Evolutionary conservation across 202 grass and related monocot species (phyloP).

Genomic region (Zizania palustris): DNA sequence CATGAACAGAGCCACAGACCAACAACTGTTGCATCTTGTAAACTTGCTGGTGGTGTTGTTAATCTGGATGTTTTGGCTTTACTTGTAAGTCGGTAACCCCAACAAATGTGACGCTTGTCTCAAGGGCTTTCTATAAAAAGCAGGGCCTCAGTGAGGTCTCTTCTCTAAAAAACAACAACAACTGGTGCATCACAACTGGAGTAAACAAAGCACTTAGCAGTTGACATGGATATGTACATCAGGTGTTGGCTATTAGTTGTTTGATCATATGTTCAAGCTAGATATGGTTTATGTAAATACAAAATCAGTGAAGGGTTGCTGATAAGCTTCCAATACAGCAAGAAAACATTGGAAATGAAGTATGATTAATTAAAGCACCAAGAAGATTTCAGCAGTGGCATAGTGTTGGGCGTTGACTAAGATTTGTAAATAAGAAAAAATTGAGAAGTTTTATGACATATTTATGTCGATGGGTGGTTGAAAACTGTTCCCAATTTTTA

Average conservation of each 20-base stretch:
- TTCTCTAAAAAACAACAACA: too few relatives aligned
- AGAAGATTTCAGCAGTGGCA: conserved; percentile 21
- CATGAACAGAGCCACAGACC: conserved; percentile 22
- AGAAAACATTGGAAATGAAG: background rate
- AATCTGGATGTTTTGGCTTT: too few relatives aligned
- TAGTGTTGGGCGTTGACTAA: background rate
- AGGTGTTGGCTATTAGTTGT: conserved; percentile 14
- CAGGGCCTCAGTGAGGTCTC: too few relatives aligned
- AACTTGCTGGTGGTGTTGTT: too few relatives aligned
- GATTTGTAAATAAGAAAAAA: background rate
- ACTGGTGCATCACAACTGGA: conserved; percentile 23
- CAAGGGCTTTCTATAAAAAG: too few relatives aligned
- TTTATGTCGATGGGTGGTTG: conserved; percentile 5
- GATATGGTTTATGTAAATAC: background rate
- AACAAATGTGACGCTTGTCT: too few relatives aligned
- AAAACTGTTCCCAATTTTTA: background rate
- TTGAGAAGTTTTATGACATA: conserved; percentile 3
- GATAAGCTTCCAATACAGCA: conserved; percentile 14
- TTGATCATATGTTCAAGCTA: conserved; percentile 8
- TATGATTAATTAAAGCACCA: conserved; percentile 5
- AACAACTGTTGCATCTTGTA: conserved; percentile 36
- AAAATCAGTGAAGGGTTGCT: background rate
- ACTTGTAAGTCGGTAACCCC: too few relatives aligned
- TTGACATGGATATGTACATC: background rate
- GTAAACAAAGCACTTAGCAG: background rate